Conservation (phyloP, 371 early-diverging fungal genomes). For the Actinomortierella ambigua region DNA sequence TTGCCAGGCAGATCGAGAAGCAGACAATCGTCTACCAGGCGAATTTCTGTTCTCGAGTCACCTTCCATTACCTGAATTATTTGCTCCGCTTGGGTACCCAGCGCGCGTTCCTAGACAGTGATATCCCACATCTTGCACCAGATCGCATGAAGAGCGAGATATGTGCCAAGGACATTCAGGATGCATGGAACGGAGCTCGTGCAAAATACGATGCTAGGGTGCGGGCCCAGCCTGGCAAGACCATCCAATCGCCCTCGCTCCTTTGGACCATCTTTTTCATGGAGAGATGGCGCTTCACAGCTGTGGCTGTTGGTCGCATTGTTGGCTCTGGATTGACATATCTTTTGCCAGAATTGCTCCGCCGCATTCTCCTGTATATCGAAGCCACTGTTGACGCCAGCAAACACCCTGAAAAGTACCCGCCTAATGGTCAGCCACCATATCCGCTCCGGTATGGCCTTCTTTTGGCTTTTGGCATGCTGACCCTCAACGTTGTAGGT, state of each 20-base stretch:
- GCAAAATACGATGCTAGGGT: too few species aligned
- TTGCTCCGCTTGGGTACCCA: too few species aligned
- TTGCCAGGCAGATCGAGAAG: slow-evolving; percentile 22
- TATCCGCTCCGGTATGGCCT: slow-evolving; percentile 20
- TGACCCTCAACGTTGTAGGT: slow-evolving; percentile 9
- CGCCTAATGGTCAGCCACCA: slow-evolving; percentile 6
- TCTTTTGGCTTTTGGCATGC: slow-evolving; percentile 13
- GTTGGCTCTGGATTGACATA: slow-evolving; percentile 9
- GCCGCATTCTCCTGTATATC: slow-evolving; percentile 28
- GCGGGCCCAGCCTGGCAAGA: too few species aligned
- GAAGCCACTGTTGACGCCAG: slow-evolving; percentile 1
- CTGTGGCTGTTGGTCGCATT: slow-evolving; percentile 3
- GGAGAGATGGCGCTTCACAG: slow-evolving; percentile 5
- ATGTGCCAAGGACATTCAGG: too few species aligned
- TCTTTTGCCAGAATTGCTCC: slow-evolving; percentile 21
- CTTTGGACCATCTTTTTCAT: slow-evolving; percentile 17
- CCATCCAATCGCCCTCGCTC: slow-evolving; percentile 10
- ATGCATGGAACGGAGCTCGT: too few species aligned
- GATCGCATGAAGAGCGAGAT: too few species aligned
- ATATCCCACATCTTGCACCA: too few species aligned
- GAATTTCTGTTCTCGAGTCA: slow-evolving; percentile 30
- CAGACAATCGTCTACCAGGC: slow-evolving; percentile 24
- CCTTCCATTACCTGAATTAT: slow-evolving; percentile 13
- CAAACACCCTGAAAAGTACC: too few species aligned
- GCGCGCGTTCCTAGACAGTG: too few species aligned